phyloP scores from a whole-genome alignment of 2,329 filamentous ascomycete genomes.

The Paraphoma sp. region DNA sequence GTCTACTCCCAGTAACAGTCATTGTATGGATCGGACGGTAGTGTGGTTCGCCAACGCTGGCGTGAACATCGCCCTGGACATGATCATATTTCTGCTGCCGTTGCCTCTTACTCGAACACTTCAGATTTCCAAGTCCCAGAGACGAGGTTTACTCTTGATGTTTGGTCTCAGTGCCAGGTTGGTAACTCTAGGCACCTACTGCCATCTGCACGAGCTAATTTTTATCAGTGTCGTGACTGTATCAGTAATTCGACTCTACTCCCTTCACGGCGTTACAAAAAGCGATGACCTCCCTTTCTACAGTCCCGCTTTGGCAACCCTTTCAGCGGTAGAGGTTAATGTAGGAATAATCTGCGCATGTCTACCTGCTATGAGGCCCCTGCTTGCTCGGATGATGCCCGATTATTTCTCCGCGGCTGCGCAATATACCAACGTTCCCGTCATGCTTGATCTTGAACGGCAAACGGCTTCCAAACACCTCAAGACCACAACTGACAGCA shows the following conservation, averaged over 20 bases:
- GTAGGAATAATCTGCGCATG: slow-evolving; percentile 45
- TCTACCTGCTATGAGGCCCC: slow-evolving; percentile 43
- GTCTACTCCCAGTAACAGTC: slow-evolving; percentile 21
- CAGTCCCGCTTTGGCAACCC: slow-evolving; percentile 38
- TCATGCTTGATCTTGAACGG: slow-evolving; percentile 28
- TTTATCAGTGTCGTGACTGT: slow-evolving; percentile 37
- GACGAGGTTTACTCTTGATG: slow-evolving; percentile 43
- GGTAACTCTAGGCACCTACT: slow-evolving; percentile 8
- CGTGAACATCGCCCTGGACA: slow-evolving; percentile 41
- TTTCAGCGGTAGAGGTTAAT: slow-evolving; percentile 43
- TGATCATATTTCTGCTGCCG: slow-evolving; percentile 42
- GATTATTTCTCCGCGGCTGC: slow-evolving; percentile 33
- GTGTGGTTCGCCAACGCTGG: slow-evolving; percentile 41
- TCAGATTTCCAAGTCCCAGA: slow-evolving; percentile 42
- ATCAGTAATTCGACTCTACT: slow-evolving; percentile 43
- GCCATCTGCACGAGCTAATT: slow-evolving; percentile 4
- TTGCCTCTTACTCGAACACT: slow-evolving; percentile 39
- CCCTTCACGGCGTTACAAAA: slow-evolving; percentile 35
- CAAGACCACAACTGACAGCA: slow-evolving; percentile 11
- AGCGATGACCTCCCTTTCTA: slow-evolving; percentile 40
- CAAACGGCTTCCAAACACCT: slow-evolving; percentile 13
- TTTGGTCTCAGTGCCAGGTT: slow-evolving; percentile 50
- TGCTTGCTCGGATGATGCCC: slow-evolving; percentile 49
- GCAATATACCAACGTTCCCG: slow-evolving; percentile 17
- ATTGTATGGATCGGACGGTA: slow-evolving; percentile 37